Evolutionary conservation across 2,329 filamentous ascomycete genomes (phyloP).

Genomic region (Penicillium brevicompactum): DNA sequence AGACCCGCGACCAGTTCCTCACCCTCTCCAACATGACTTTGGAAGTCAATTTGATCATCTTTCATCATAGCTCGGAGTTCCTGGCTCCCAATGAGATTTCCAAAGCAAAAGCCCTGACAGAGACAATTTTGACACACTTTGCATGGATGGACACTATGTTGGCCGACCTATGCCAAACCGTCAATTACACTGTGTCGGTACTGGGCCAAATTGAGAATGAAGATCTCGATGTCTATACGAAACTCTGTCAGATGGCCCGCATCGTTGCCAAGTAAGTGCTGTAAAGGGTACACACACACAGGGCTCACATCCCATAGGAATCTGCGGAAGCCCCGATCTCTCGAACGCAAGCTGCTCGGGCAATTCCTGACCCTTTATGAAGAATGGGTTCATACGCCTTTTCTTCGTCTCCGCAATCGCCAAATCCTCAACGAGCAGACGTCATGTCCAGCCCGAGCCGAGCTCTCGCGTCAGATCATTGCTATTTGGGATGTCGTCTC

Average conservation of each 20-base stretch:
- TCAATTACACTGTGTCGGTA: slow-evolving; percentile 6
- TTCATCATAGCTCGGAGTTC: slow-evolving; percentile 15
- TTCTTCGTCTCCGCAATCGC: slow-evolving; percentile 20
- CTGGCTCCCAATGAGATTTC: slow-evolving; percentile 12
- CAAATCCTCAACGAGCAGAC: slow-evolving; percentile 16
- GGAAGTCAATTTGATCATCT: slow-evolving; percentile 26
- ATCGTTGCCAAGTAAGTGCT: slow-evolving; percentile 24
- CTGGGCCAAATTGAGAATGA: slow-evolving; percentile 13
- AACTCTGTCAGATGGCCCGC: slow-evolving; percentile 19
- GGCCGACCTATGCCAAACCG: slow-evolving; percentile 9
- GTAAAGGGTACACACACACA: background rate
- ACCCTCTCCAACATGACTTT: slow-evolving; percentile 25
- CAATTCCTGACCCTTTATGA: slow-evolving; percentile 30
- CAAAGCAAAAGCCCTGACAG: slow-evolving; percentile 10
- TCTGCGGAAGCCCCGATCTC: slow-evolving; percentile 20
- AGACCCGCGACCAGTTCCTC: slow-evolving; percentile 20
- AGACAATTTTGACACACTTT: slow-evolving; percentile 17
- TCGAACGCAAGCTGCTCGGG: slow-evolving; percentile 25
- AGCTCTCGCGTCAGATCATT: slow-evolving; percentile 18
- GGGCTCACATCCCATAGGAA: slow-evolving; percentile 12
- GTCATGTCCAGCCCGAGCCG: slow-evolving; percentile 6
- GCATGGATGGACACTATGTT: slow-evolving; percentile 17
- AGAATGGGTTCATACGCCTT: slow-evolving; percentile 27
- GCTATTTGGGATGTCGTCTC: slow-evolving; percentile 22
- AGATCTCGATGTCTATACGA: slow-evolving; percentile 2